These are phyloP conservation scores for Alloascoidea hylecoeti DNA, from an alignment of 805 yeast species.

Conservation along the genomic window DNA sequence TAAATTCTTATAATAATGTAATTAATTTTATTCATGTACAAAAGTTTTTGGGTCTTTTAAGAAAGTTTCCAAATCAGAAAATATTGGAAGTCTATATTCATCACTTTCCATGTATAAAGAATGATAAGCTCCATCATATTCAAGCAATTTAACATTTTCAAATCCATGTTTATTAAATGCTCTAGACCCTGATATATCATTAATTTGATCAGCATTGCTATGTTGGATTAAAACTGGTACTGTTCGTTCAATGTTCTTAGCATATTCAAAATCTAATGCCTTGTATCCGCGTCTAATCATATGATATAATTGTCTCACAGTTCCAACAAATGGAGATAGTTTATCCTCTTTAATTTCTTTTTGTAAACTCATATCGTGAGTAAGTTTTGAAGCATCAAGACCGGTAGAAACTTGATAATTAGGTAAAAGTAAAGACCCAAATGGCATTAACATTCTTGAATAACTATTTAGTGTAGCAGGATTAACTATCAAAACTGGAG, in stretches of 20 bases:
- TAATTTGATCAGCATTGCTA: slow-evolving; percentile 37
- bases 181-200: not conserved
- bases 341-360: slow-evolving; percentile 29
- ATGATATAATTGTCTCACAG: slow-evolving; percentile 41
- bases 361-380: slow-evolving; percentile 31
- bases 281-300: slow-evolving; percentile 41
- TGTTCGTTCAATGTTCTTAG: slow-evolving; percentile 18
- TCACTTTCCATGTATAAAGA: not conserved
- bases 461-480: slow-evolving; percentile 34
- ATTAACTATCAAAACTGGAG: slow-evolving; percentile 35
- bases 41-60: too few species aligned
- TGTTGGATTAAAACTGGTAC: slow-evolving; percentile 44
- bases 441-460: too few species aligned
- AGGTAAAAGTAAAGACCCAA: slow-evolving; percentile 28
- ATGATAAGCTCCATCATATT: not conserved
- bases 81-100: not conserved
- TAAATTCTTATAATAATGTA: too few species aligned
- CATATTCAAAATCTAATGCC: slow-evolving; percentile 24
- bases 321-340: slow-evolving; percentile 33
- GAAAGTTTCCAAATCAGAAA: not conserved
- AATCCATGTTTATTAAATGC: not conserved
- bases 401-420: slow-evolving; percentile 38
- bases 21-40: too few species aligned
- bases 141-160: not conserved
- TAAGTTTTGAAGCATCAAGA: slow-evolving; percentile 36